A percentile compares a stretch with the other conserved stretches of the same genome.
Conservation (phyloP, 805 yeast genomes). For the Peterozyma xylosa region DNA sequence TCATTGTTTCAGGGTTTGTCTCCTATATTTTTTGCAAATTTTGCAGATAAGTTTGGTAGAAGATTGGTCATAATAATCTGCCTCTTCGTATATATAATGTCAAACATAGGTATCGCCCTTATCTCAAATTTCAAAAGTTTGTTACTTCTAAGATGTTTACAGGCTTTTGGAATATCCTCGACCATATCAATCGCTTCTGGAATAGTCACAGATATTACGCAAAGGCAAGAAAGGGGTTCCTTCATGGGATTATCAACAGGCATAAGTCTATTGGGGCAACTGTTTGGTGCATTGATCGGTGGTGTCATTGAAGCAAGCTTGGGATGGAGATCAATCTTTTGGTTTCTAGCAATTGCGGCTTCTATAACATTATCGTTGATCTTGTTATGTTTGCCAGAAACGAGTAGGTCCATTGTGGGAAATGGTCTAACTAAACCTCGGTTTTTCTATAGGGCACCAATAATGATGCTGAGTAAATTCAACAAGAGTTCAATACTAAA, state of each 20-base stretch:
- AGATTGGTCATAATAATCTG: conserved; percentile 58
- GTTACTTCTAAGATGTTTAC: conserved; percentile 63
- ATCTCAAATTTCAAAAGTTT: conserved; percentile 51
- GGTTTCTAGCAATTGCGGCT: conserved; percentile 65
- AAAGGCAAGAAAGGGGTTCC: conserved; percentile 60
- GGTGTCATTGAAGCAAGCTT: conserved; percentile 42
- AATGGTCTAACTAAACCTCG: conserved; percentile 49
- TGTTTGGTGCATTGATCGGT: conserved; percentile 71
- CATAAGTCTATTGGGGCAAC: conserved; percentile 62
- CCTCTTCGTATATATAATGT: conserved; percentile 45
- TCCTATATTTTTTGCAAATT: conserved; percentile 60
- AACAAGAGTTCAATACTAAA: conserved; percentile 25
- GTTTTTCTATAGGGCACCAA: conserved; percentile 35
- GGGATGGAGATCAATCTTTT: conserved; percentile 74
- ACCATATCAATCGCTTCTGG: conserved; percentile 66
- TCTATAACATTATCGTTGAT: conserved; percentile 31
- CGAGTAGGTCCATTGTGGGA: conserved; percentile 64
- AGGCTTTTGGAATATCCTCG: conserved; percentile 73
- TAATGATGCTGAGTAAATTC: conserved; percentile 25
- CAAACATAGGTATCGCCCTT: conserved; percentile 61
- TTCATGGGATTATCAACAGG: conserved; percentile 62
- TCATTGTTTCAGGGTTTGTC: conserved; percentile 68
- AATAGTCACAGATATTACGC: conserved; percentile 66
- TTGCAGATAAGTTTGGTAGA: conserved; percentile 69
- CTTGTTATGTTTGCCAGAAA: conserved; percentile 58